Evolutionary conservation across 1,284 basidiomycete genomes (phyloP).

Genomic region (Athelia psychrophila): DNA sequence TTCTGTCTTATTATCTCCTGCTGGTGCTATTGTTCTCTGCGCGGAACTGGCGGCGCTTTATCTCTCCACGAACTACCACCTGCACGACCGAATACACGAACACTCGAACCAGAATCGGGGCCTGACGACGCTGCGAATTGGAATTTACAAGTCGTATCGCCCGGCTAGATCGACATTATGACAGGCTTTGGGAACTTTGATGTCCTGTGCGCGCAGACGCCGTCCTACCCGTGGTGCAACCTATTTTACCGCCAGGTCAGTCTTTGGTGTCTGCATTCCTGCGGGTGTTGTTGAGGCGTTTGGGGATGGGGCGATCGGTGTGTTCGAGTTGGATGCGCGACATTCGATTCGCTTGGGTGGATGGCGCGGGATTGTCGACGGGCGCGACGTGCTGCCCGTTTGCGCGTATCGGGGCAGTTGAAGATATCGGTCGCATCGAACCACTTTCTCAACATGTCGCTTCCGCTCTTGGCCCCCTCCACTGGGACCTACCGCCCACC

Average conservation of each 20-base stretch:
- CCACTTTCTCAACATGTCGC: neutral
- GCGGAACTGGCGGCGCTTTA: neutral
- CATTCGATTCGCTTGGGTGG: neutral
- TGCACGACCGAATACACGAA: neutral
- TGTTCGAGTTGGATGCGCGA: too few species aligned
- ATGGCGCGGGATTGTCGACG: neutral
- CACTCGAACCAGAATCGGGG: neutral
- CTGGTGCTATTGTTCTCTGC: neutral
- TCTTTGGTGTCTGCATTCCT: conserved; percentile 6
- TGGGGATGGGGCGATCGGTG: too few species aligned
- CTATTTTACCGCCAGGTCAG: conserved; percentile 64
- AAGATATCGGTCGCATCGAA: too few species aligned
- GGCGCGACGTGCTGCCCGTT: too few species aligned
- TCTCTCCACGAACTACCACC: neutral
- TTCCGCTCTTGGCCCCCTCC: neutral
- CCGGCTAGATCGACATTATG: conserved; percentile 29
- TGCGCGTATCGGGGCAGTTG: too few species aligned
- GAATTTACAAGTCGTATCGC: neutral
- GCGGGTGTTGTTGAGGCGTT: too few species aligned
- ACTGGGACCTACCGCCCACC: neutral
- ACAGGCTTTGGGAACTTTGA: conserved; percentile 58
- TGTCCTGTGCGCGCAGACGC: conserved; percentile 52
- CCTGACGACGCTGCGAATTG: neutral
- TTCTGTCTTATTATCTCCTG: neutral
- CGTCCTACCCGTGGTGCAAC: conserved; percentile 71